A percentile compares a stretch with the other conserved stretches of the same genome.
phyloP scores from a whole-genome alignment of 2,329 filamentous ascomycete genomes.

The Diaporthe vexans region DNA sequence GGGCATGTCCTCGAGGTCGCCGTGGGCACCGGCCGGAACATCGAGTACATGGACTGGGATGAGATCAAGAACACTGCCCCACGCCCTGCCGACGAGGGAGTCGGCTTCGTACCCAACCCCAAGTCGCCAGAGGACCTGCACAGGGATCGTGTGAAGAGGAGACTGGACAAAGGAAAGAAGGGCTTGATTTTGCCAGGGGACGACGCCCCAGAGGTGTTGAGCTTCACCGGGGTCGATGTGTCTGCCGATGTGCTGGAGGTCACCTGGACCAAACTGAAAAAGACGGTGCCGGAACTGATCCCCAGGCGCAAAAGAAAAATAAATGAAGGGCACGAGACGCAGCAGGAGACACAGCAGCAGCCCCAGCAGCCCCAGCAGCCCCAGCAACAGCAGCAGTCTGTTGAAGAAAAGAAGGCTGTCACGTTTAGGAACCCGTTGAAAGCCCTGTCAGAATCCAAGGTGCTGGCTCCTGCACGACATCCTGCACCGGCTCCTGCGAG shows the following conservation, averaged over 20 bases:
- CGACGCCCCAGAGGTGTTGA: conserved; percentile 56
- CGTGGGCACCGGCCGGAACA: conserved; percentile 73
- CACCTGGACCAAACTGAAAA: conserved; percentile 64
- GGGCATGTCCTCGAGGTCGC: conserved; percentile 75
- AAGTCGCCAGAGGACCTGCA: conserved; percentile 44
- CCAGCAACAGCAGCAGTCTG: conserved; percentile 21
- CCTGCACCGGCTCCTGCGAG: conserved; percentile 23
- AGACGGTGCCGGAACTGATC: conserved; percentile 55
- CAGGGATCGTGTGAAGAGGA: conserved; percentile 43
- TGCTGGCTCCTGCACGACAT: conserved; percentile 37
- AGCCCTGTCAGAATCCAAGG: conserved; percentile 46
- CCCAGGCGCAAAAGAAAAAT: conserved; percentile 38
- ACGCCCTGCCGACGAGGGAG: conserved; percentile 43
- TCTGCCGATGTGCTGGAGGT: conserved; percentile 72
- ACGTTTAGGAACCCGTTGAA: conserved; percentile 30
- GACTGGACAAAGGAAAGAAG: conserved; percentile 41
- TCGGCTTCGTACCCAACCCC: conserved; percentile 41
- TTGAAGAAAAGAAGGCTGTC: conserved; percentile 13
- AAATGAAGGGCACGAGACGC: conserved; percentile 2
- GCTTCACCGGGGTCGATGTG: conserved; percentile 74
- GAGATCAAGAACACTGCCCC: conserved; percentile 50
- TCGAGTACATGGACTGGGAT: conserved; percentile 71
- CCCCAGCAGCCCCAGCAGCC: conserved; percentile 47
- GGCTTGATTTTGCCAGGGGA: conserved; percentile 39
- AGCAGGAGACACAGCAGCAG: conserved; percentile 44